Base-by-base conservation (phyloP, 169 alveolate species). In the Cryptosporidium felis region DNA sequence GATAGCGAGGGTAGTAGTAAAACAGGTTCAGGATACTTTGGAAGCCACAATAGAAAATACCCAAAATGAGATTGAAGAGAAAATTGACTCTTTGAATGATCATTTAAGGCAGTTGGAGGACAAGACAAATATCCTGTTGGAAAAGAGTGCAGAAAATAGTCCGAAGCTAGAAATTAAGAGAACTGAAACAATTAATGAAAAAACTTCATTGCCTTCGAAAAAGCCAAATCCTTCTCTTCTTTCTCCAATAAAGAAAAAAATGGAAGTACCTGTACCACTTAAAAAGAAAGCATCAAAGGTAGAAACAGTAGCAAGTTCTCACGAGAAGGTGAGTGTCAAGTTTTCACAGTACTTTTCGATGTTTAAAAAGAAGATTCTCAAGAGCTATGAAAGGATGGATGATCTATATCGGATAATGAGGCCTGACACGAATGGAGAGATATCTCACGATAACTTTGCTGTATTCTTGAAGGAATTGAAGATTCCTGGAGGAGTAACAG, bases 401-500 rank as follows among this genome's bases (percentile, higher is more conserved):
- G 51, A 32, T 9, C 45, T 61, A 38, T 74, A 49, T 74, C 44
- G 12, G 5, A 67, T 36, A 38, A 74, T 74, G 66, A 38, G 32
- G 28, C 85, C 85, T 38, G 41, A 74, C 56, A 38, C 58, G 41
- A 58, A 74, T 53, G 61, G 45, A 10, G 85, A 51, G 23, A 61
- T 74, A 38, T 23, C 66, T 40, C 36, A 18, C 10, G 5, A 74
- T 0, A 51, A 38, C 21, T 74, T 74, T 74, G 12, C 9, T 9
- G 34, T 5, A 9, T 74, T 74, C 56, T 36, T 74, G 38, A 56
- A 51, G 9, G 23, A 16, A 6, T 53, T 34, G n/a, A 74, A 74
- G 10, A 53, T 74, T 21, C 85, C 85, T 38, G 85, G 85, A 9
- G 56, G 67, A 9, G 38, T 53, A 10, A n/a, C 30, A n/a, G 85